Evolutionary conservation across 441 rosid species (phyloP).

Genomic region (Iberis amara): DNA sequence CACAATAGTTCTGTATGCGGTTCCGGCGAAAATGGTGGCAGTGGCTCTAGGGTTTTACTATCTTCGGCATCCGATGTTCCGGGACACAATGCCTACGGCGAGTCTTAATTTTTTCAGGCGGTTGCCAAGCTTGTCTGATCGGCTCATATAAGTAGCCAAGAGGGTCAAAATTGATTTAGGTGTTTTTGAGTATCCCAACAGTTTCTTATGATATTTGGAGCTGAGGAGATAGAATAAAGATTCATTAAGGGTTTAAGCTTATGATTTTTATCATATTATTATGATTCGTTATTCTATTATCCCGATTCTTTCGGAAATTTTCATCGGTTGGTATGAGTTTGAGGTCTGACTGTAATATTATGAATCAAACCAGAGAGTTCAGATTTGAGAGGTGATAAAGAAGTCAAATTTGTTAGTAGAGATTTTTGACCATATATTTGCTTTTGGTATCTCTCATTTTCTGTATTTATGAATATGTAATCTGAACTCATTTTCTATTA

Average conservation of each 20-base stretch:
- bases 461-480: no score
- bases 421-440: slow-evolving; percentile 8
- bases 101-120: slow-evolving; percentile 83
- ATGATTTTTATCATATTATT: slow-evolving; percentile 14
- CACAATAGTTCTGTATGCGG: slow-evolving; percentile 54
- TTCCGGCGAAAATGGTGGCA: slow-evolving; percentile 92
- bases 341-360: slow-evolving; percentile 16
- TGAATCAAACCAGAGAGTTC: slow-evolving; percentile 10
- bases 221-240: slow-evolving; percentile 23
- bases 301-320: not conserved
- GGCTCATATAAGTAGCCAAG: slow-evolving; percentile 80
- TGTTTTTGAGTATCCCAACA: slow-evolving; percentile 17
- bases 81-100: slow-evolving; percentile 83
- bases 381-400: not conserved
- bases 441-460: slow-evolving; percentile 3
- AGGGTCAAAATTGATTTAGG: slow-evolving; percentile 2
- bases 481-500: no score
- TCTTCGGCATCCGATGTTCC: slow-evolving; percentile 87
- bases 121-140: slow-evolving; percentile 82
- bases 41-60: slow-evolving; percentile 94
- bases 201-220: slow-evolving; percentile 16
- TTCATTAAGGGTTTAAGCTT: slow-evolving; percentile 14
- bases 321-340: slow-evolving; percentile 5
- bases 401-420: slow-evolving; percentile 10
- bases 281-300: slow-evolving; percentile 27